Evolutionary conservation across 2,329 filamentous ascomycete species (phyloP).

Genomic region (Triangularia setosa): DNA sequence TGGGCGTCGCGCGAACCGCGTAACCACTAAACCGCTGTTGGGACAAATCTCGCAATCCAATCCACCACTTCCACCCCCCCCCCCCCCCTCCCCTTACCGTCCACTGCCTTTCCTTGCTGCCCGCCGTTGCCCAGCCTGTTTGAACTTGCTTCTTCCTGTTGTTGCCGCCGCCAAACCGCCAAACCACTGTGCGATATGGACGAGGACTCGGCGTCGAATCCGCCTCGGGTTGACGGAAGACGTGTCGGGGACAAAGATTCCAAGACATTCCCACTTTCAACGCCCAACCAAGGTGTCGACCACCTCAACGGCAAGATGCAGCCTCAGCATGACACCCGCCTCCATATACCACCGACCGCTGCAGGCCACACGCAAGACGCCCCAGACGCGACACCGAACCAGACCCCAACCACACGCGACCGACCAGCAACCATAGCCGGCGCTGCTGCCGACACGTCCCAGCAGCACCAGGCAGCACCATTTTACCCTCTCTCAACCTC

Average conservation of each 20-base stretch:
- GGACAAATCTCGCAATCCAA: conserved; percentile 21
- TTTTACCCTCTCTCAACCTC: conserved; percentile 4
- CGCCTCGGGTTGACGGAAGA: conserved; percentile 20
- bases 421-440: conserved; percentile 1
- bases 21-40: conserved; percentile 22
- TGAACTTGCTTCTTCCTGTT: background rate
- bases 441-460: conserved; percentile 4
- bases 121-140: conserved; percentile 1
- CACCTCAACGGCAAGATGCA: conserved; percentile 23
- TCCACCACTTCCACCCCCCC: conserved; percentile 1
- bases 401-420: conserved; percentile 15
- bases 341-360: conserved; percentile 18
- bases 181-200: conserved; percentile 19
- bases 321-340: conserved; percentile 19
- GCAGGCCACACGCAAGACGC: conserved; percentile 21
- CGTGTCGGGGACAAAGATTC: conserved; percentile 22
- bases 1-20: conserved; percentile 28
- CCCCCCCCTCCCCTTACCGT: conserved; percentile 12
- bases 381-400: conserved; percentile 15
- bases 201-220: conserved; percentile 21
- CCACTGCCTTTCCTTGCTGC: background rate
- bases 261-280: conserved; percentile 14
- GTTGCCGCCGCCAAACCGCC: background rate
- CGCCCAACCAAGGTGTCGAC: conserved; percentile 11
- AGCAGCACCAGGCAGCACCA: background rate